Conservation (phyloP, 352 stramenopile genomes). For the Thalassiosira livingstoniorum region DNA sequence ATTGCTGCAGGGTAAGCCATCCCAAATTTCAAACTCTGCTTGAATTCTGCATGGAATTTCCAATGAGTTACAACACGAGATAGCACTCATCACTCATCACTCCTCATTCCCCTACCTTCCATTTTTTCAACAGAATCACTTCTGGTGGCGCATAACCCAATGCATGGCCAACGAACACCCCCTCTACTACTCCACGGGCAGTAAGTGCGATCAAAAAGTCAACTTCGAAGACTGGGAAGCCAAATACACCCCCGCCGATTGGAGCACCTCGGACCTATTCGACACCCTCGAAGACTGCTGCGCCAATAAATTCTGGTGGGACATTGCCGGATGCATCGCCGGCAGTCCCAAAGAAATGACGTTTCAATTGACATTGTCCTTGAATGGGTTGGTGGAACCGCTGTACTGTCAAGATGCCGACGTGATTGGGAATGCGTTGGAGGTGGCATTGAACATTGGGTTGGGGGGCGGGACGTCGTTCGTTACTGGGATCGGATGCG, state of each 20-base stretch:
- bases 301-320: constrained; percentile 45
- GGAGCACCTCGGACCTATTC: constrained; percentile 27
- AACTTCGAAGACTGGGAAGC: constrained; percentile 40
- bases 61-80: too few relatives aligned
- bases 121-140: constrained; percentile 12
- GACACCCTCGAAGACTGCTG: constrained; percentile 44
- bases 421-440: not conserved
- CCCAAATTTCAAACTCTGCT: not conserved
- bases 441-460: not conserved
- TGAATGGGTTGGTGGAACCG: constrained; percentile 25
- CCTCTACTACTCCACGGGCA: constrained; percentile 32
- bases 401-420: constrained; percentile 5
- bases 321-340: constrained; percentile 38
- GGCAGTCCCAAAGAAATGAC: constrained; percentile 31
- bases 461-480: not conserved
- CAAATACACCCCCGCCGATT: constrained; percentile 30
- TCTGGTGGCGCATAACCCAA: constrained; percentile 42
- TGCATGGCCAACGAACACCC: constrained; percentile 42
- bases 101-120: not conserved
- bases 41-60: too few relatives aligned
- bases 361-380: constrained; percentile 47
- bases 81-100: not conserved
- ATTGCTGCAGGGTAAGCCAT: constrained; percentile 19
- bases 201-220: constrained; percentile 27
- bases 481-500: not conserved